A percentile compares a stretch with the other conserved stretches of the same genome.
phyloP scores from a whole-genome alignment of 1,284 basidiomycete species.

The Marasmius tenuissimus region DNA sequence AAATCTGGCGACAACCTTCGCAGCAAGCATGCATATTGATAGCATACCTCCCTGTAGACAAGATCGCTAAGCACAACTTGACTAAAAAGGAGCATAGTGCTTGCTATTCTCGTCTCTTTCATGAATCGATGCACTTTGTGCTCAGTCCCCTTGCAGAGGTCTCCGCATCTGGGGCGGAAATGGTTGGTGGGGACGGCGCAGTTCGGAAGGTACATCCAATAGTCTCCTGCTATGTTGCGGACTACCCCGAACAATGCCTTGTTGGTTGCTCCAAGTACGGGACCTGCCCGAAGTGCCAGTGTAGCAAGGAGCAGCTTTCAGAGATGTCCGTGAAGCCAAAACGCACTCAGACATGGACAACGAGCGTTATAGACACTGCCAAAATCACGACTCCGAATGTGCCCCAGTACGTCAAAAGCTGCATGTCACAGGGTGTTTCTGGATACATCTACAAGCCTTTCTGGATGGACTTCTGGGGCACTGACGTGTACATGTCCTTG shows the following conservation, averaged over 20 bases:
- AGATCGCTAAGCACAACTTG: constrained; percentile 5
- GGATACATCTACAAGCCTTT: constrained; percentile 7
- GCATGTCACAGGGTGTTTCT: constrained; percentile 3
- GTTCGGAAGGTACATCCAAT: constrained; percentile 9
- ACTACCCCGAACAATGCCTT: constrained; percentile 22
- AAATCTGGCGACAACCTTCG: constrained; percentile 15
- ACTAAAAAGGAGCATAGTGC: neutral
- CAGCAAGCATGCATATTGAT: constrained; percentile 22
- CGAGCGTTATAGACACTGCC: neutral
- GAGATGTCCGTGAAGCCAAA: neutral
- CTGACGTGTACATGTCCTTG: constrained; percentile 20
- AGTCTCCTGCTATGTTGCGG: constrained; percentile 17
- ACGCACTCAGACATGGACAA: neutral
- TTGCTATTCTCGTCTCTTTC: constrained; percentile 11
- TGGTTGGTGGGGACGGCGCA: constrained; percentile 11
- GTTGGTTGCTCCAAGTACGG: constrained; percentile 14
- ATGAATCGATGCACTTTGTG: constrained; percentile 18
- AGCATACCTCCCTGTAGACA: constrained; percentile 20
- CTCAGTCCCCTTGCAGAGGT: constrained; percentile 15
- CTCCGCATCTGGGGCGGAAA: constrained; percentile 6
- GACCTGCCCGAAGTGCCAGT: constrained; percentile 14
- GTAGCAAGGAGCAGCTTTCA: neutral
- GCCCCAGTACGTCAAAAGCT: neutral
- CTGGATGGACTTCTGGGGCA: constrained; percentile 18
- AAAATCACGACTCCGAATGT: neutral